These are phyloP conservation scores for Arthrobotrys pseudoclavata DNA, from an alignment of 2,329 filamentous ascomycete species.

Conservation along the genomic window DNA sequence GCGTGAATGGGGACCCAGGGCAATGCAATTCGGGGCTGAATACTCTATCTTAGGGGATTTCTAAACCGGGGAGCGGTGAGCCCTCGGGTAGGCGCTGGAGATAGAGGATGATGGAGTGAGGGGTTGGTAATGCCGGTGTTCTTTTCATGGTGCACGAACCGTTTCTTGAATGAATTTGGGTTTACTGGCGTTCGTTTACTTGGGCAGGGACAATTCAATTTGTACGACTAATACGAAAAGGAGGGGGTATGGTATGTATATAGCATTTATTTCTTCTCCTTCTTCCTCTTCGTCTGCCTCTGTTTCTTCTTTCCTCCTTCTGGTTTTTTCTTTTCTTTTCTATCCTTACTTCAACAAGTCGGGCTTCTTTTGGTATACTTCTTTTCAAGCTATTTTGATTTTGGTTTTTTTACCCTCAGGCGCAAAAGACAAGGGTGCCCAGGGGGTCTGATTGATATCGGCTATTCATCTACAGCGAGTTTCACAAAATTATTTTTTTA, in stretches of 20 bases:
- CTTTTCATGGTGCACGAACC: constrained; percentile 22
- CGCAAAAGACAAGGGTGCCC: constrained; percentile 7
- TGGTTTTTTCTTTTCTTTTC: background rate
- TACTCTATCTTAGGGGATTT: constrained; percentile 6
- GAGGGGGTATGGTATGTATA: constrained; percentile 6
- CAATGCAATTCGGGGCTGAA: constrained; percentile 53
- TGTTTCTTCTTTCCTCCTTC: background rate
- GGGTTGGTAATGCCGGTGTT: constrained; percentile 1
- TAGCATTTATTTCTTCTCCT: constrained; percentile 14
- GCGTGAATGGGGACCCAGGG: constrained; percentile 41
- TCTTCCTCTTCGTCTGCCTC: background rate
- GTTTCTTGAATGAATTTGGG: constrained; percentile 32
- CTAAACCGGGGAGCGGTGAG: no score
- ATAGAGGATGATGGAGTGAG: background rate
- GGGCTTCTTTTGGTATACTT: background rate
- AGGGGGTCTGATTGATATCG: constrained; percentile 5
- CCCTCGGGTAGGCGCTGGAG: background rate
- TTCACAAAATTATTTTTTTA: background rate
- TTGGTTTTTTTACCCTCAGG: constrained; percentile 9
- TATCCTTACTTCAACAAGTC: background rate
- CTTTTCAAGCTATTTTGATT: background rate
- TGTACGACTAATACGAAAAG: constrained; percentile 34
- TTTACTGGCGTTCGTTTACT: constrained; percentile 30
- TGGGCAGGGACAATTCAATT: constrained; percentile 39
- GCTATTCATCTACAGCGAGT: constrained; percentile 15